Evolutionary conservation across 768 basidiomycete species (phyloP).

Genomic region (Lactarius hatsudake): DNA sequence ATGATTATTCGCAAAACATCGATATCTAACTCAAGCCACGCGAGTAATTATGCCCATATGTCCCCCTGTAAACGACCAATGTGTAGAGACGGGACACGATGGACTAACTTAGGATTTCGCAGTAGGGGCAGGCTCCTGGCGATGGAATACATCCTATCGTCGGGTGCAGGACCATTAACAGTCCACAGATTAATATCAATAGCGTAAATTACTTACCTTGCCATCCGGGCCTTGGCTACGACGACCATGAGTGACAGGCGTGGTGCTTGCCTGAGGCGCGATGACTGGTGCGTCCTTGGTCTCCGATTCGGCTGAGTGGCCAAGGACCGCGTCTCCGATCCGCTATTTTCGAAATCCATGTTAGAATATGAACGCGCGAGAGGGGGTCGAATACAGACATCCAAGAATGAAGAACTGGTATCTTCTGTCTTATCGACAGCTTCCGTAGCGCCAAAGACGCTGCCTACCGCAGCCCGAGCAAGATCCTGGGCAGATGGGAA

Average conservation of each 20-base stretch:
- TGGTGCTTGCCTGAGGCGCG: constrained; percentile 1
- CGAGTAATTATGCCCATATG: background rate
- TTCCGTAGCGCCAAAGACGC: background rate
- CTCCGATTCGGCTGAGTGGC: constrained; percentile 6
- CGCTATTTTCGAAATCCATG: background rate
- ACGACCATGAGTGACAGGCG: background rate
- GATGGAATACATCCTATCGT: constrained; percentile 14
- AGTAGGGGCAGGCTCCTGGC: background rate
- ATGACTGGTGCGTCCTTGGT: background rate
- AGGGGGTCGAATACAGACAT: constrained; percentile 1
- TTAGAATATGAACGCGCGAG: background rate
- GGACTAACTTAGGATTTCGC: background rate
- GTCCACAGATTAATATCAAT: background rate
- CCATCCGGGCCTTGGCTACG: constrained; percentile 11
- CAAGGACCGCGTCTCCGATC: constrained; percentile 7
- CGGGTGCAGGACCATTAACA: background rate
- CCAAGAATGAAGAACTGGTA: background rate
- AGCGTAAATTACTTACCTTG: background rate
- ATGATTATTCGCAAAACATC: background rate
- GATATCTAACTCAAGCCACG: background rate
- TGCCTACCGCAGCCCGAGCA: background rate
- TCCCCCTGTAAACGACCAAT: background rate
- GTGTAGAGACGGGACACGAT: background rate
- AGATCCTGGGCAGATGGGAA: background rate
- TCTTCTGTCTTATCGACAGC: background rate